These are phyloP conservation scores for Coffea humblotiana DNA, from an alignment of 305 asterid genomes.

Conservation along the genomic window DNA sequence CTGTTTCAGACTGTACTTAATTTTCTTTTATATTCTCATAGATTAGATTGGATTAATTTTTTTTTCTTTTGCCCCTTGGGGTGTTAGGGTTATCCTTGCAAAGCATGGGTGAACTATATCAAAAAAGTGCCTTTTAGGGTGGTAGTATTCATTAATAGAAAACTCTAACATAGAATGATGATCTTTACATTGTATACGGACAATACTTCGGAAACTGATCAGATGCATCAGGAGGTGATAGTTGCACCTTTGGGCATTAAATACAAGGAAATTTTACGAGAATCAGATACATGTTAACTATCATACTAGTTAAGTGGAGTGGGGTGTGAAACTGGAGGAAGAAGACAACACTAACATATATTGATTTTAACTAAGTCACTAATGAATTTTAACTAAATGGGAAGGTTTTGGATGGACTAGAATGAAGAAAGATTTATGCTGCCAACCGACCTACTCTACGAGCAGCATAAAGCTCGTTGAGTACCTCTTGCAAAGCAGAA, in stretches of 20 bases:
- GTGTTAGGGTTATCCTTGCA: background rate
- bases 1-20: background rate
- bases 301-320: too few species aligned
- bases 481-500: background rate
- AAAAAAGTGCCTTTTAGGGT: too few species aligned
- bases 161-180: too few species aligned
- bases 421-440: background rate
- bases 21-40: background rate
- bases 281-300: too few species aligned
- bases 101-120: background rate
- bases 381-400: background rate
- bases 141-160: background rate
- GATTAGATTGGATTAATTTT: background rate
- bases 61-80: background rate
- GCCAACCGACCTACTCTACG: background rate
- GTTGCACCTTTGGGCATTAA: too few species aligned
- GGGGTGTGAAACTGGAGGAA: background rate
- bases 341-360: background rate
- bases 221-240: too few species aligned
- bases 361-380: background rate
- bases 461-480: background rate
- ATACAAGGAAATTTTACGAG: too few species aligned
- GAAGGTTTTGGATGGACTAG: background rate
- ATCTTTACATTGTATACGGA: too few species aligned
- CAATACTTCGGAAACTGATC: too few species aligned